Evolutionary conservation across 352 stramenopile genomes (phyloP), one percentile per base, ranked within the genome.

Genomic region (Globisporangium nodosum): DNA sequence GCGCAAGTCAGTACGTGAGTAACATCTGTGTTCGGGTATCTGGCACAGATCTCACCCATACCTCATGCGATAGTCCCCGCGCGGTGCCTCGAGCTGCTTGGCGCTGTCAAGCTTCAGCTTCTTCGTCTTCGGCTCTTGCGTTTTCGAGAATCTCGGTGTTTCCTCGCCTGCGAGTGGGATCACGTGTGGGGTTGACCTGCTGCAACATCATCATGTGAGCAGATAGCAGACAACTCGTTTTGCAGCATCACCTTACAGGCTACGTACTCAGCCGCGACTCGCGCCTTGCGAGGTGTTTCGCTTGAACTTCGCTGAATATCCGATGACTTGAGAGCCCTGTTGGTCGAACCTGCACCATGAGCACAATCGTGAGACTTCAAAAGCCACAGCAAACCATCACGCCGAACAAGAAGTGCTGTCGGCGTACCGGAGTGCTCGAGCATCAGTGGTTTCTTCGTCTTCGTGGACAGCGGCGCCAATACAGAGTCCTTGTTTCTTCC

Each of bases 91-190:
- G 5, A n/a, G 13, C 5, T 27, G 9, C 24, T 46, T 31, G 7
- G 13, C 18, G 15, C 16, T 30, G 18, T 13, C 20, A 37, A 18
- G n/a, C 31, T 45, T 62, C 5, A 12, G 24, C 21, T 62, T 56
- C 39, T 63, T 63, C 37, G 42, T 30, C 20, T 15, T 33, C 27
- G 50, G 57, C 31, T 63, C n/a, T 24, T 45, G 43, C 11, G 16
- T 21, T 31, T 31, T 35, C 27, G n/a, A 51, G 16, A 31, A 3
- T 15, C 40, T 35, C 27, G 27, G 8, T 9, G n/a, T 49, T 2
- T 63, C 58, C 20, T 58, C 58, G 13, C 51, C 18, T 24, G n/a
- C 33, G 13, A 50, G 39, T 12, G 58, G 58, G 43, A 64, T 64
- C 58, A 59, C 58, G 31, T 64, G 58, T 5, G 35, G 58, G 18